Percentiles rank a stretch among this genome's conserved stretches.
phyloP scores from a whole-genome alignment of 306 rosid species.

The Lathyrus sativus region DNA sequence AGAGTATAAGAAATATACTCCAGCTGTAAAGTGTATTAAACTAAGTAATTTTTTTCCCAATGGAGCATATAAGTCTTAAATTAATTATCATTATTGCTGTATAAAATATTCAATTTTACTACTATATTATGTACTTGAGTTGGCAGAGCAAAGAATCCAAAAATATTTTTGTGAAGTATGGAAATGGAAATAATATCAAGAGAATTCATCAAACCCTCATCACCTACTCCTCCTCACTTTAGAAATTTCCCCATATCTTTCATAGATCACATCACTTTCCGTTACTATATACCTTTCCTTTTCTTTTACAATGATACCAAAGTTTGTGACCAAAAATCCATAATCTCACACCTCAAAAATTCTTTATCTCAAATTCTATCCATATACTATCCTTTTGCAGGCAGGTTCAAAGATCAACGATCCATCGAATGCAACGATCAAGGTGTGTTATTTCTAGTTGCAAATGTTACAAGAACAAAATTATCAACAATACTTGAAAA shows the following conservation, averaged over 20 bases:
- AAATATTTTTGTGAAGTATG: background rate
- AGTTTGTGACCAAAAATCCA: slow-evolving; percentile 7
- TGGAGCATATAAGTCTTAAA: background rate
- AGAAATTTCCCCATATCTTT: slow-evolving; percentile 39
- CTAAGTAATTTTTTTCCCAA: background rate
- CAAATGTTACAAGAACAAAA: slow-evolving; percentile 16
- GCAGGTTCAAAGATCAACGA: slow-evolving; percentile 36
- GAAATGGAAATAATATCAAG: slow-evolving; percentile 43
- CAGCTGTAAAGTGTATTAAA: background rate
- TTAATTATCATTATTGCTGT: background rate
- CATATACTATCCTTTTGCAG: slow-evolving; percentile 57
- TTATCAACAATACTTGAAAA: slow-evolving; percentile 43
- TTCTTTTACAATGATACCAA: slow-evolving; percentile 42
- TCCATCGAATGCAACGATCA: slow-evolving; percentile 58
- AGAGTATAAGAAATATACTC: background rate
- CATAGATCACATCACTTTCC: slow-evolving; percentile 40
- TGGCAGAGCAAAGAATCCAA: background rate
- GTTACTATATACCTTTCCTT: slow-evolving; percentile 42
- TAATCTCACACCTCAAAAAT: slow-evolving; percentile 35
- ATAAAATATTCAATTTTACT: background rate
- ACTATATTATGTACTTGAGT: background rate
- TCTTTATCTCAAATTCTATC: slow-evolving; percentile 51
- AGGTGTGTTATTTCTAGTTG: slow-evolving; percentile 50
- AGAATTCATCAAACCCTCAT: slow-evolving; percentile 59
- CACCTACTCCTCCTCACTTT: slow-evolving; percentile 49